phyloP scores from a whole-genome alignment of 805 yeast species.

The Blastobotrys muscicola region DNA sequence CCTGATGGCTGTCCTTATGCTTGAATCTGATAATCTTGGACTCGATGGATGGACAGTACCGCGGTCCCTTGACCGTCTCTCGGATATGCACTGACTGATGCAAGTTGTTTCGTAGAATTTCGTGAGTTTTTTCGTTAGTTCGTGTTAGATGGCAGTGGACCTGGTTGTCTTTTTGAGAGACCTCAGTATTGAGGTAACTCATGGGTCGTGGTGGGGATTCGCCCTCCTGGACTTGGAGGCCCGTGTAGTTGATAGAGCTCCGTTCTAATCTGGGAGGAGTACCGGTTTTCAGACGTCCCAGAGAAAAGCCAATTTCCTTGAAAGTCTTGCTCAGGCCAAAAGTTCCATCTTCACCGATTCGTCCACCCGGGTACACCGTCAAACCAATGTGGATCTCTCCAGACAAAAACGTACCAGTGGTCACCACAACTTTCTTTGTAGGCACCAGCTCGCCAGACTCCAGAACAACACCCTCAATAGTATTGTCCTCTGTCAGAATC shows the following conservation, averaged over 20 bases:
- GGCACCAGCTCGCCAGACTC: constrained; percentile 54
- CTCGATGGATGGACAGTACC: constrained; percentile 96
- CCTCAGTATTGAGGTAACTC: constrained; percentile 70
- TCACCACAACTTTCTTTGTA: constrained; percentile 66
- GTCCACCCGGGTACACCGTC: constrained; percentile 73
- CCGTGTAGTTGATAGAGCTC: constrained; percentile 56
- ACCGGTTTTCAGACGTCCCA: constrained; percentile 92
- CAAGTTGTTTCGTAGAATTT: constrained; percentile 56
- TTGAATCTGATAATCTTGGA: constrained; percentile 75
- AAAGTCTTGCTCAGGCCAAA: constrained; percentile 80
- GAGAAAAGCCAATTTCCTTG: constrained; percentile 60
- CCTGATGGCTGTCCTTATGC: constrained; percentile 63
- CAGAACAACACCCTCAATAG: constrained; percentile 62
- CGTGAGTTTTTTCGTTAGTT: constrained; percentile 70
- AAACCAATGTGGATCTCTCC: constrained; percentile 93
- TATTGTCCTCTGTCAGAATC: constrained; percentile 35
- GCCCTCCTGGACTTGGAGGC: constrained; percentile 63
- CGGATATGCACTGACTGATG: constrained; percentile 82
- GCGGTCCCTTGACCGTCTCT: constrained; percentile 91
- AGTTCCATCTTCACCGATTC: constrained; percentile 88
- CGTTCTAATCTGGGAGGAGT: constrained; percentile 87
- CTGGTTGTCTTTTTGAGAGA: constrained; percentile 48
- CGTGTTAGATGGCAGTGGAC: constrained; percentile 65
- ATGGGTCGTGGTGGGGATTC: constrained; percentile 83
- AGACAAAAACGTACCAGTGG: constrained; percentile 92